A percentile compares a stretch with the other conserved stretches of the same genome.
Evolutionary conservation across 768 basidiomycete genomes (phyloP).

Genomic region (Amanita thiersii): DNA sequence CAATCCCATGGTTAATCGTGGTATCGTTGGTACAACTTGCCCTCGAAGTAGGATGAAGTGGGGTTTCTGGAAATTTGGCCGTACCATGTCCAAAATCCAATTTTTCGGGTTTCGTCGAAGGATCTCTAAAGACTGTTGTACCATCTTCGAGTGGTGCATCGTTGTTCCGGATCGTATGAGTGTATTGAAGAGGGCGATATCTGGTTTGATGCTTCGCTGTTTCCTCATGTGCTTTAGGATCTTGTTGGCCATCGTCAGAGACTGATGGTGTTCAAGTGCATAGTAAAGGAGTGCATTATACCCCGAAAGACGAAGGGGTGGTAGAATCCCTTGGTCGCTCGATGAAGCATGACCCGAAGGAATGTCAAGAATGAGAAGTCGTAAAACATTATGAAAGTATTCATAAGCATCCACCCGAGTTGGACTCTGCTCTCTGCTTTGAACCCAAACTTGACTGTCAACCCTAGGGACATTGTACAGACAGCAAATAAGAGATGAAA

Average conservation of each 20-base stretch:
- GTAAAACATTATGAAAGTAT: constrained; percentile 43
- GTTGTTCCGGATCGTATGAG: constrained; percentile 48
- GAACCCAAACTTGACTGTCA: constrained; percentile 29
- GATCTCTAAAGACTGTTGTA: constrained; percentile 26
- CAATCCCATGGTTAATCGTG: neutral
- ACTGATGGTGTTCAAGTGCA: constrained; percentile 51
- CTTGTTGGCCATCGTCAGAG: constrained; percentile 34
- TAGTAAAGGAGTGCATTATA: constrained; percentile 63
- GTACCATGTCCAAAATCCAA: neutral
- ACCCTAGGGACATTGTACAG: constrained; percentile 39
- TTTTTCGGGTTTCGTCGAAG: constrained; percentile 14
- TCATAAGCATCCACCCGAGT: constrained; percentile 28
- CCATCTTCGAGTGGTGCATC: constrained; percentile 35
- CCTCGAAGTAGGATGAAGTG: neutral
- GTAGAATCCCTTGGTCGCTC: constrained; percentile 13
- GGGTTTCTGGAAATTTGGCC: too few species aligned
- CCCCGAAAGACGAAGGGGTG: constrained; percentile 26
- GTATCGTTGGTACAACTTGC: neutral
- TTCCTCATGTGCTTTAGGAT: constrained; percentile 51
- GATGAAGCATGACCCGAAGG: constrained; percentile 13
- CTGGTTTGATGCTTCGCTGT: constrained; percentile 34
- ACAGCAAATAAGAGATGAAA: constrained; percentile 36
- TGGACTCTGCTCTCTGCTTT: constrained; percentile 16
- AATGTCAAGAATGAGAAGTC: constrained; percentile 28
- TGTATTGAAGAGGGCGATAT: constrained; percentile 47